Conservation (phyloP, 345 rosid genomes). For the Acer campestre region DNA sequence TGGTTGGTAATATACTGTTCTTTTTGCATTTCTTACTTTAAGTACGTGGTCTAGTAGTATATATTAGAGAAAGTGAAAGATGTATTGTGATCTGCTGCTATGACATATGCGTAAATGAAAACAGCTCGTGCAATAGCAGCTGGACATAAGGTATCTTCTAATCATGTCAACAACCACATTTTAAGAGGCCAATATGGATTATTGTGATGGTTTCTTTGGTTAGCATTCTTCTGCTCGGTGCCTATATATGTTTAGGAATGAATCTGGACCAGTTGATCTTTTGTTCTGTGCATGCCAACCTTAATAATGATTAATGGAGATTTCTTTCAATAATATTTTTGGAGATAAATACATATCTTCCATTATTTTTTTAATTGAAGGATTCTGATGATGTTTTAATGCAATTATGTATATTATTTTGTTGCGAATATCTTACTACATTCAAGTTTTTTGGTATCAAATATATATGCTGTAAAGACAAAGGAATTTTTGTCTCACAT, state of each 20-base stretch:
- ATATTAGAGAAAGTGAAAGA: conserved; percentile 11
- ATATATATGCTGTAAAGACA: neutral
- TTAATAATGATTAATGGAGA: no score
- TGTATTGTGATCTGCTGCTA: conserved; percentile 13
- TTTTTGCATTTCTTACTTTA: conserved; percentile 13
- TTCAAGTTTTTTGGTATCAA: conserved; percentile 1
- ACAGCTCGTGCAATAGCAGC: conserved; percentile 28
- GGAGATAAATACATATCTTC: neutral
- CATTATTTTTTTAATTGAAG: neutral
- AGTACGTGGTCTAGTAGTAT: neutral
- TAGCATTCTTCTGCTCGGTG: conserved; percentile 43
- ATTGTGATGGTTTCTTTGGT: conserved; percentile 43
- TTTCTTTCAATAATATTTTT: no score
- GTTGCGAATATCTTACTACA: neutral
- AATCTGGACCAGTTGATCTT: no score
- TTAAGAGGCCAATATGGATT: conserved; percentile 59
- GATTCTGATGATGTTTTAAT: no score
- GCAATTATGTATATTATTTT: neutral
- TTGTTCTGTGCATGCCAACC: no score
- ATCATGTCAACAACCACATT: conserved; percentile 50
- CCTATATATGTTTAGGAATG: conserved; percentile 25
- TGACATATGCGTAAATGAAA: conserved; percentile 31
- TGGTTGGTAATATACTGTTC: neutral
- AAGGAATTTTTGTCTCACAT: neutral
- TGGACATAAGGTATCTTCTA: conserved; percentile 22